Base-by-base conservation (phyloP, 2,329 filamentous ascomycete species). In the Lecanoromycetidae sp. region DNA sequence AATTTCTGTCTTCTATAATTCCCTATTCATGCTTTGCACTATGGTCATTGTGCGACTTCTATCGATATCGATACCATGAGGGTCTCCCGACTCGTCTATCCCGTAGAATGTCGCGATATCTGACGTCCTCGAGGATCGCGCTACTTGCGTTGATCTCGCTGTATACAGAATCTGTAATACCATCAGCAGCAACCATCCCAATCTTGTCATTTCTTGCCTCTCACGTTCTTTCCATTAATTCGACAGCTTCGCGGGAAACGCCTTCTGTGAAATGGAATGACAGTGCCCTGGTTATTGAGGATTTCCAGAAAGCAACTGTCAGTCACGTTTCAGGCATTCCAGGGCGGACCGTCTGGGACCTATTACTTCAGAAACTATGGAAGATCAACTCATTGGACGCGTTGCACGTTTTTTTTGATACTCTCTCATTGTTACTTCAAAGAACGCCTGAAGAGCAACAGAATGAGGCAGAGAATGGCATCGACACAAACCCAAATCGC, bases 121-220 rank as follows among this genome's bases (percentile, higher is more conserved):
- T 96, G 37, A 94, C 85, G n/a, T 85, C 90, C 10, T 81, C 86
- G 56, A 94, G 91, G 61, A 76, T 96, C 55, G 82, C 83, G 58
- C 73, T 95, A 20, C 74, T 96, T 46, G 77, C 79, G 46, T 75
- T 98, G 44, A 75, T 91, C 44, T 78, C 87, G 57, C 72, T 95
- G 45, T 96, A 98, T 64, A 77, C 78, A 30, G 79, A 84, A 54
- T 79, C 79, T 19, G 69, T 73, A 2, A 74, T 88, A 13, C 81
- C 83, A 2, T 79, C 75, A 51, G 71, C 76, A 41, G 79, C 82
- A n/a, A 79, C 81, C 20, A 75, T 90, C 35, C 75, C 83, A 12
- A 71, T 94, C 26, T 73, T 94, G 17, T 84, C 83, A 34, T 91
- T 93, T 66, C 72, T 94, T 52, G 75, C 86, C 46, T 78, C 78